Percentiles rank a stretch among this genome's conserved stretches.
Evolutionary conservation across 495 filamentous ascomycete genomes (phyloP).

Genomic region (Daldinia vernicosa): DNA sequence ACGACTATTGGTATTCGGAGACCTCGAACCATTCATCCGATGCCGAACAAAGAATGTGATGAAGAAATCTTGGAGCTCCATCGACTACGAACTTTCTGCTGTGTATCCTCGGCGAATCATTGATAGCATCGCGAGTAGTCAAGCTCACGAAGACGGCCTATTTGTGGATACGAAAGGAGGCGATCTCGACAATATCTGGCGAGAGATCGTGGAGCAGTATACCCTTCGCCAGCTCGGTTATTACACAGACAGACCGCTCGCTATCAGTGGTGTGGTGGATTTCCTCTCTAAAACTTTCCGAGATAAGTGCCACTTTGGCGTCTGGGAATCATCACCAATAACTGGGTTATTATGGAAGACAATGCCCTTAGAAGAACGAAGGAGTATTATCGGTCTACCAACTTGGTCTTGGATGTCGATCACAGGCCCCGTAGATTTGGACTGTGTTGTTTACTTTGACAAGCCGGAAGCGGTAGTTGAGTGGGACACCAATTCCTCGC

Average conservation of each 20-base stretch:
- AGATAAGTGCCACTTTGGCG: slow-evolving; percentile 24
- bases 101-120: slow-evolving; percentile 23
- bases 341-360: slow-evolving; percentile 24
- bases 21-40: slow-evolving; percentile 31
- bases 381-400: slow-evolving; percentile 11
- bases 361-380: neutral
- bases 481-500: slow-evolving; percentile 17
- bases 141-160: slow-evolving; percentile 9
- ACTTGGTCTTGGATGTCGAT: slow-evolving; percentile 37
- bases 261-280: slow-evolving; percentile 23
- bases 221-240: slow-evolving; percentile 27
- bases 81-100: slow-evolving; percentile 15
- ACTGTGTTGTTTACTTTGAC: slow-evolving; percentile 27
- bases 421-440: slow-evolving; percentile 20
- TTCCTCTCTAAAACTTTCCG: slow-evolving; percentile 20
- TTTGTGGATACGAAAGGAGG: slow-evolving; percentile 17
- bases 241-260: slow-evolving; percentile 21
- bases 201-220: slow-evolving; percentile 29
- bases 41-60: slow-evolving; percentile 27
- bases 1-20: slow-evolving; percentile 30
- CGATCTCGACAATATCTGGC: slow-evolving; percentile 24
- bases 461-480: slow-evolving; percentile 15
- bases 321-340: slow-evolving; percentile 23
- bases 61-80: slow-evolving; percentile 19
- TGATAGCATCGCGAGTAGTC: slow-evolving; percentile 1